Evolutionary conservation across 768 basidiomycete genomes (phyloP).

Genomic region (Hygrophoropsis aurantiaca): DNA sequence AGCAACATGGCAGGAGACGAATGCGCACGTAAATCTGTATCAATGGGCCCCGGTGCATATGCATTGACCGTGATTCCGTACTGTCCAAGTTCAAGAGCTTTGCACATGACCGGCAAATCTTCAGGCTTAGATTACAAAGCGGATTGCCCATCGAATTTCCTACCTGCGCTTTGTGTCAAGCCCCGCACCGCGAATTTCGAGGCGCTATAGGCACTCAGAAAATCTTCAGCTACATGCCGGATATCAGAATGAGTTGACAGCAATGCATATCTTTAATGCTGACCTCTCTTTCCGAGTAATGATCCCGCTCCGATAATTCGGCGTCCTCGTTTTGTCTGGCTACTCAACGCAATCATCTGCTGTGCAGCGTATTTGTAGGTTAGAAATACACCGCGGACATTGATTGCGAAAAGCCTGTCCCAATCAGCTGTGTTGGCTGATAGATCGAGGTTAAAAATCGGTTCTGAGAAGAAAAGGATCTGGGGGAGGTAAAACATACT

Average conservation of each 20-base stretch:
- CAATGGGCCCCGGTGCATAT: slow-evolving; percentile 31
- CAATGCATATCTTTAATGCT: slow-evolving; percentile 10
- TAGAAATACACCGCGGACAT: slow-evolving; percentile 39
- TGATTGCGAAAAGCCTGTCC: slow-evolving; percentile 35
- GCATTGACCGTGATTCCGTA: slow-evolving; percentile 34
- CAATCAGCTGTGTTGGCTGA: slow-evolving; percentile 33
- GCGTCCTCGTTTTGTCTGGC: slow-evolving; percentile 42
- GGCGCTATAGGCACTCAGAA: slow-evolving; percentile 30
- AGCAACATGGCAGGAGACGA: neutral
- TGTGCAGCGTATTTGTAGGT: slow-evolving; percentile 43
- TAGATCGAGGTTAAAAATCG: neutral
- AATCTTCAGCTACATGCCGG: slow-evolving; percentile 24
- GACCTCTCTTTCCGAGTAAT: slow-evolving; percentile 33
- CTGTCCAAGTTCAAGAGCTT: slow-evolving; percentile 31
- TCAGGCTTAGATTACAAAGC: too few relatives aligned
- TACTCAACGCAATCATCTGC: slow-evolving; percentile 43
- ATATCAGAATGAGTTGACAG: neutral
- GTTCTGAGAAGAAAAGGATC: neutral
- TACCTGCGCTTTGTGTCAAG: slow-evolving; percentile 36
- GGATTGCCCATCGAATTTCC: too few relatives aligned
- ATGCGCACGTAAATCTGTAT: slow-evolving; percentile 28
- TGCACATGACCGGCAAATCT: too few relatives aligned
- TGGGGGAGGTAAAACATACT: slow-evolving; percentile 9
- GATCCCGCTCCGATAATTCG: slow-evolving; percentile 42
- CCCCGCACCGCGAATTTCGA: slow-evolving; percentile 46